Conservation (phyloP, 2,329 filamentous ascomycete species). For the Nemania sp. region DNA sequence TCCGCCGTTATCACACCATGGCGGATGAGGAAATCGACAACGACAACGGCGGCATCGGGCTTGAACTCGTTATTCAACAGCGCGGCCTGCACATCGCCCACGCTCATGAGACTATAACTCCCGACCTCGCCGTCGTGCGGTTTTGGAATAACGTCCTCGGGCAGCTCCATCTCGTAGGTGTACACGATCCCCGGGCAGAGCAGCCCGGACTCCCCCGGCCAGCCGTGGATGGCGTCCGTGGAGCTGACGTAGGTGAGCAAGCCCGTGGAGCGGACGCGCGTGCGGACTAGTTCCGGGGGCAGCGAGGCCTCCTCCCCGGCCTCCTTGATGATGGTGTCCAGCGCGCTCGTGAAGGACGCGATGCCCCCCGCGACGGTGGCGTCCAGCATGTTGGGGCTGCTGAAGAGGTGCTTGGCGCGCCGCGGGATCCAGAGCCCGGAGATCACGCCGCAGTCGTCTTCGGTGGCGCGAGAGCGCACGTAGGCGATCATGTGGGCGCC, state of each 20-base stretch:
- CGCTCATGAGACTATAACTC: constrained; percentile 75
- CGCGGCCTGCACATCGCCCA: constrained; percentile 69
- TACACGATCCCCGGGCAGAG: constrained; percentile 63
- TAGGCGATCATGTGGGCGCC: constrained; percentile 74
- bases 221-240: constrained; percentile 63
- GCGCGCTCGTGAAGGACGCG: constrained; percentile 69
- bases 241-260: constrained; percentile 76
- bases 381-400: constrained; percentile 78
- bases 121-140: constrained; percentile 84
- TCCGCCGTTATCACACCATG: constrained; percentile 80
- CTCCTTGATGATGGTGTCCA: constrained; percentile 76
- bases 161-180: constrained; percentile 80
- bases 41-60: constrained; percentile 81
- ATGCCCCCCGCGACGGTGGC: constrained; percentile 82
- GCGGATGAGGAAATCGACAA: constrained; percentile 85
- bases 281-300: constrained; percentile 68
- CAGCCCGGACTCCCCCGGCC: constrained; percentile 72
- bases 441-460: constrained; percentile 47
- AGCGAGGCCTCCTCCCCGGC: constrained; percentile 78
- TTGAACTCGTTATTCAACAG: constrained; percentile 81
- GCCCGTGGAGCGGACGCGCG: constrained; percentile 65
- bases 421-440: constrained; percentile 77
- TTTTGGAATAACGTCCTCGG: constrained; percentile 66
- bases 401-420: constrained; percentile 73
- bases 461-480: constrained; percentile 49